Evolutionary conservation across 2,329 filamentous ascomycete genomes (phyloP).

Genomic region (Phialocephala sp.): DNA sequence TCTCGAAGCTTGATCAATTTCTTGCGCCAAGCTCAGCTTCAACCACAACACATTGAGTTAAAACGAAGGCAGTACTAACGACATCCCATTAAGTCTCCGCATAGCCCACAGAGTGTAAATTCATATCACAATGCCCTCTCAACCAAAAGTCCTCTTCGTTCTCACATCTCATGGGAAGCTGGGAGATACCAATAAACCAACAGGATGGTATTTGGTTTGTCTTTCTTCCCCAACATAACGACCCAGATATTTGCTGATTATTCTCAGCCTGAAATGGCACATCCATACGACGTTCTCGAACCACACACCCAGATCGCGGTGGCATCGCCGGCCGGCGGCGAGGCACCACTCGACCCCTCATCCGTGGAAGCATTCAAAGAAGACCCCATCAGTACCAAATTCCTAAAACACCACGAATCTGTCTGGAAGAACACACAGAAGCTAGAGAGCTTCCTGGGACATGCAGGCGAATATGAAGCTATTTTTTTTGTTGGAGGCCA

Average conservation of each 20-base stretch:
- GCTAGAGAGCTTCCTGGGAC: conserved; percentile 52
- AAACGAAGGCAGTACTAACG: not conserved
- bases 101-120: not conserved
- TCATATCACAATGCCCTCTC: conserved; percentile 22
- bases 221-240: not conserved
- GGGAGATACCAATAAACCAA: conserved; percentile 47
- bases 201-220: conserved; percentile 58
- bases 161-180: conserved; percentile 51
- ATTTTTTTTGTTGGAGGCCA: conserved; percentile 65
- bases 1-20: not conserved
- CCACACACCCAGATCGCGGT: conserved; percentile 48
- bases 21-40: not conserved
- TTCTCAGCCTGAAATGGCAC: conserved; percentile 54
- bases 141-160: conserved; percentile 57
- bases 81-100: not conserved
- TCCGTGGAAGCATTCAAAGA: conserved; percentile 51
- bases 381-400: conserved; percentile 46
- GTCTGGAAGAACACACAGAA: conserved; percentile 61
- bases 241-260: conserved; percentile 17
- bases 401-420: conserved; percentile 52
- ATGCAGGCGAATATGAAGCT: conserved; percentile 57
- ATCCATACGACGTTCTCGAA: conserved; percentile 52
- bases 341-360: conserved; percentile 51
- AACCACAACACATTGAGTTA: not conserved
- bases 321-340: conserved; percentile 51